Evolutionary conservation across 1,284 basidiomycete species (phyloP).

Genomic region (Ustilago shanxiensis): DNA sequence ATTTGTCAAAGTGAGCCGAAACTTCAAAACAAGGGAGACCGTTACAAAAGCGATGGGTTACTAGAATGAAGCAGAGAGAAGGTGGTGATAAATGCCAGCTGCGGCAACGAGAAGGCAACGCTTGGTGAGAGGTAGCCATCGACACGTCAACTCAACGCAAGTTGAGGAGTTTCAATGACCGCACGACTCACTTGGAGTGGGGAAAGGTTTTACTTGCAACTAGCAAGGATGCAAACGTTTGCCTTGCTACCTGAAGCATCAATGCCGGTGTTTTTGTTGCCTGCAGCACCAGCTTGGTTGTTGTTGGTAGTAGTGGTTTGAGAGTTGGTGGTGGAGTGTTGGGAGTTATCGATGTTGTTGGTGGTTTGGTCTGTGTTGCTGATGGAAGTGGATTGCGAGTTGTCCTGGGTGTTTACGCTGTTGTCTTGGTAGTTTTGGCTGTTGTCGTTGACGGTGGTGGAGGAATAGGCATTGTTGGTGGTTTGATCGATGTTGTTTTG

Average conservation of each 20-base stretch:
- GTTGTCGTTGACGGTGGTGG: neutral
- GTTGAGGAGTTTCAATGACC: neutral
- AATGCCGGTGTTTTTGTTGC: conserved; percentile 21
- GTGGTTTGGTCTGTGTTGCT: neutral
- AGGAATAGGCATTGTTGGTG: conserved; percentile 18
- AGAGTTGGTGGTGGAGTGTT: neutral
- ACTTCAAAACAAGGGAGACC: no score
- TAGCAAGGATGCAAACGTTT: conserved; percentile 34
- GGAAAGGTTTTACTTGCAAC: conserved; percentile 16
- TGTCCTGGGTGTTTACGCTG: conserved; percentile 9
- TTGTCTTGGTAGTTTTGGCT: conserved; percentile 8
- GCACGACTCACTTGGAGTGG: neutral
- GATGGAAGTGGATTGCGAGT: neutral
- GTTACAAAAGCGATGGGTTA: no score
- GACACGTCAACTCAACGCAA: no score
- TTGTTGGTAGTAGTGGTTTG: conserved; percentile 6
- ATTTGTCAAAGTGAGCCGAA: no score
- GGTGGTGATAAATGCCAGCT: no score
- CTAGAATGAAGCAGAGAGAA: no score
- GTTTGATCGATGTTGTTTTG: conserved; percentile 14
- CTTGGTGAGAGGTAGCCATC: no score
- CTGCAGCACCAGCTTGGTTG: conserved; percentile 11
- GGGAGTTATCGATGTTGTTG: conserved; percentile 17
- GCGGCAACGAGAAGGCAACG: no score
- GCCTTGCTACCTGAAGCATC: conserved; percentile 25